Evolutionary conservation across 768 basidiomycete species (phyloP).

Genomic region (Boletus subparvulus): DNA sequence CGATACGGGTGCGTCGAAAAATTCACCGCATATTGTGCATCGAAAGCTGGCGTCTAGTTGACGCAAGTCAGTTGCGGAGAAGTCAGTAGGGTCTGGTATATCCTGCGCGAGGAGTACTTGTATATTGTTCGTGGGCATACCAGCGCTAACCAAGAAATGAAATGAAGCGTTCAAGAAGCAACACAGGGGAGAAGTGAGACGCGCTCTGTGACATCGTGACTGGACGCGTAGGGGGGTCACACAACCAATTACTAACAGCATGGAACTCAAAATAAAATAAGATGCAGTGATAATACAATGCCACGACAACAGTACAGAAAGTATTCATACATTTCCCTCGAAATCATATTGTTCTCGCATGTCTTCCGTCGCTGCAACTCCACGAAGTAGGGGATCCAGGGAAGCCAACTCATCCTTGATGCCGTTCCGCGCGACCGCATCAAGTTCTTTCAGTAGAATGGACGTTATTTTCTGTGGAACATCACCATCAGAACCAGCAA

Average conservation of each 20-base stretch:
- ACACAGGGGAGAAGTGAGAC: slow-evolving; percentile 1
- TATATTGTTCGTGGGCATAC: slow-evolving; percentile 32
- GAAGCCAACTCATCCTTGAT: slow-evolving; percentile 84
- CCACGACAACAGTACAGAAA: slow-evolving; percentile 9
- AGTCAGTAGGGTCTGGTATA: slow-evolving; percentile 69
- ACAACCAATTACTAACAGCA: neutral
- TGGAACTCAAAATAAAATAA: slow-evolving; percentile 1
- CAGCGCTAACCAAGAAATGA: neutral
- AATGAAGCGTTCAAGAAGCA: too few relatives aligned
- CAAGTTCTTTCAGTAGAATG: slow-evolving; percentile 77
- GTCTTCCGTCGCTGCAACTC: slow-evolving; percentile 43
- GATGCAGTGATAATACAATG: slow-evolving; percentile 27
- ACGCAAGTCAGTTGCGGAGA: slow-evolving; percentile 59
- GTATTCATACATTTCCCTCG: slow-evolving; percentile 37
- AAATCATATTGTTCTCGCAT: slow-evolving; percentile 44
- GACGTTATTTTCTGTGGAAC: slow-evolving; percentile 78
- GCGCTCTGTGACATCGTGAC: slow-evolving; percentile 26
- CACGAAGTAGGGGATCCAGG: slow-evolving; percentile 73
- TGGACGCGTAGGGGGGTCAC: slow-evolving; percentile 24
- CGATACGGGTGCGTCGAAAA: slow-evolving; percentile 70
- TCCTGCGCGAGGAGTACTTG: slow-evolving; percentile 32
- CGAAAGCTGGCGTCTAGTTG: slow-evolving; percentile 63
- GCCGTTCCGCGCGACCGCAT: slow-evolving; percentile 72
- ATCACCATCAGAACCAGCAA: slow-evolving; percentile 1
- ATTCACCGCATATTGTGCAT: slow-evolving; percentile 76